Evolutionary conservation across 805 yeast genomes (phyloP), one percentile per base, ranked within the genome.

Genomic region (Torulaspora gathmanii): DNA sequence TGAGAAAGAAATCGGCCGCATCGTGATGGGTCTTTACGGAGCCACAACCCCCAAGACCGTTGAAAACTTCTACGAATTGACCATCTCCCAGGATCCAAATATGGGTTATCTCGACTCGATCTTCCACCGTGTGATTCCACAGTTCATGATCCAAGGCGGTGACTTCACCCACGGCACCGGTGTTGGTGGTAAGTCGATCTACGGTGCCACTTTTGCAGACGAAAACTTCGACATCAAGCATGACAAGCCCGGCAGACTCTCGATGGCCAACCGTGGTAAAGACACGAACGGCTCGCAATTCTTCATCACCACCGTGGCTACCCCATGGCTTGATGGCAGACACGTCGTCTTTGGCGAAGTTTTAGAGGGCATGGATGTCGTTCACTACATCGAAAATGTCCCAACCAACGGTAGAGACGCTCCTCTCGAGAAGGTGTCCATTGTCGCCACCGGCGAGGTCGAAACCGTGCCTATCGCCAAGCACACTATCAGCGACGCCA

Each of bases 301-400:
- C 66, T 90, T 90, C 77, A 84, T 93, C 71, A 64, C 68, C 40
- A 90, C 97, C 22, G 96, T 85, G 17, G 76, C 78, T 28, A 87
- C 96, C 45, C 71, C 83, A 40, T 93, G 99, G 98, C 79, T 93
- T 63, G 88, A 93, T 63, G 93, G 95, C 53, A 80, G 73, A 57
- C 99, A 93, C 69, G 99, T 93, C 63, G 99, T 93, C 33, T 93
- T 93, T 61, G 99, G 99, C 54, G 87, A 88, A 70, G 96, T 93
- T 45, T 47, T 88, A 13, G 89, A 83, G 46, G 98, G 98, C 39
- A 74, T 80, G 72, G 96, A 91, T 53, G 78, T 88, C 40, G 86
- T 91, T 45, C 69, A 74, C 54, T 74, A 78, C 67, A 80, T 93
- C 61, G 96, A 89, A 70, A 66, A 67, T 38, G 80, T 85, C 50